phyloP scores from a whole-genome alignment of 176 grass and related monocot species.

The Pharus latifolius region DNA sequence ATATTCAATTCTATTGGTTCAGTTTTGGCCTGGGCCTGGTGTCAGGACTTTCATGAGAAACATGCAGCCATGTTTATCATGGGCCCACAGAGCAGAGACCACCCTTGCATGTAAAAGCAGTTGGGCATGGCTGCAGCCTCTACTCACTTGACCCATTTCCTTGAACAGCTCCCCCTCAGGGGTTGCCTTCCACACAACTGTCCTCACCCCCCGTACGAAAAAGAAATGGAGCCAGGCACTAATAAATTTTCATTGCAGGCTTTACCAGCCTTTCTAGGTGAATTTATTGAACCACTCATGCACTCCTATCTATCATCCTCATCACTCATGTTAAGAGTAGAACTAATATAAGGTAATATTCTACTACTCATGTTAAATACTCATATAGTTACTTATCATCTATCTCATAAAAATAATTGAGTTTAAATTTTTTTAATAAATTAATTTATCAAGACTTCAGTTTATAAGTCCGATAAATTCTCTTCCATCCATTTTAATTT shows the following conservation, averaged over 20 bases:
- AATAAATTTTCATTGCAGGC: conserved; percentile 35
- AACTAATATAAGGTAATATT: not conserved
- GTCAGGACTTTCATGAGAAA: conserved; percentile 23
- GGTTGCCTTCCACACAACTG: not conserved
- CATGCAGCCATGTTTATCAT: conserved; percentile 21
- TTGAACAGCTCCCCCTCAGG: conserved; percentile 8
- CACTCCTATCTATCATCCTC: not conserved
- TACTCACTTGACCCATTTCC: conserved; percentile 21
- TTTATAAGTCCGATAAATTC: too few species aligned
- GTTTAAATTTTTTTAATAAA: too few species aligned
- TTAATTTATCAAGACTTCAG: too few species aligned
- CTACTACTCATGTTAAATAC: not conserved
- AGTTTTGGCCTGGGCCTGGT: not conserved
- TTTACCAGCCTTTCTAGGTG: conserved; percentile 22
- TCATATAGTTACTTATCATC: not conserved
- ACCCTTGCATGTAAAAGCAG: conserved; percentile 10
- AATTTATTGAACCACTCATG: conserved; percentile 16
- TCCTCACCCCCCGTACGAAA: not conserved
- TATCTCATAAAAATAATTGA: not conserved
- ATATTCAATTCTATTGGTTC: conserved; percentile 6
- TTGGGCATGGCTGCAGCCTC: conserved; percentile 6
- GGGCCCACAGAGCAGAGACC: conserved; percentile 9
- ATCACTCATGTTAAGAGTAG: not conserved
- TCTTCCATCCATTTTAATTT: too few species aligned
- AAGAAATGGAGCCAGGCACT: conserved; percentile 22